phyloP scores from a whole-genome alignment of 75 land plant genomes.

The Cryptomeria japonica region DNA sequence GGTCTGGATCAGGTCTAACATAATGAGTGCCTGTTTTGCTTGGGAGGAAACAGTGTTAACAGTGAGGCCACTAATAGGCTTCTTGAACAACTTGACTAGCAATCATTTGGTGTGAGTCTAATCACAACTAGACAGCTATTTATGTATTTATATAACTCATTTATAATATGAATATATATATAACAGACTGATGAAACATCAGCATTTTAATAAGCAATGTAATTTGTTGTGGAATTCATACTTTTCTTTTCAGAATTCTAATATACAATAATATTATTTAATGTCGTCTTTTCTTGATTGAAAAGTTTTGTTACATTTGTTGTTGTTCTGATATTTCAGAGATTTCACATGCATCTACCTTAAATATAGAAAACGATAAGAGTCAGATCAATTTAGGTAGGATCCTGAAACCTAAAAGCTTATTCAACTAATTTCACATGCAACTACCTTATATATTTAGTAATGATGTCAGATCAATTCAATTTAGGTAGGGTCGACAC shows the following conservation, averaged over 20 bases:
- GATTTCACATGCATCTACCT: no score
- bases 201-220: not conserved
- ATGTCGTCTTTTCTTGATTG: not conserved
- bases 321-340: no score
- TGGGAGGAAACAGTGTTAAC: not conserved
- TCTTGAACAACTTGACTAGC: not conserved
- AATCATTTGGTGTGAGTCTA: constrained; percentile 5
- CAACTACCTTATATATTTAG: no score
- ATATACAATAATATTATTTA: no score
- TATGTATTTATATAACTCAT: not conserved
- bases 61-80: not conserved
- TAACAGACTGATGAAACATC: not conserved
- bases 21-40: not conserved
- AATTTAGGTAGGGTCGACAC: no score
- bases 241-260: no score
- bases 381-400: no score
- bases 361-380: no score
- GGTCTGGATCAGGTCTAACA: not conserved
- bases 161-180: not conserved
- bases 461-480: no score
- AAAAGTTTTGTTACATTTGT: not conserved
- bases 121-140: not conserved
- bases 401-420: no score
- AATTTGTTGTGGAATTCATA: not conserved
- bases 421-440: no score